Evolutionary conservation across 2,329 filamentous ascomycete genomes (phyloP).

Genomic region (Plectosphaerella plurivora): DNA sequence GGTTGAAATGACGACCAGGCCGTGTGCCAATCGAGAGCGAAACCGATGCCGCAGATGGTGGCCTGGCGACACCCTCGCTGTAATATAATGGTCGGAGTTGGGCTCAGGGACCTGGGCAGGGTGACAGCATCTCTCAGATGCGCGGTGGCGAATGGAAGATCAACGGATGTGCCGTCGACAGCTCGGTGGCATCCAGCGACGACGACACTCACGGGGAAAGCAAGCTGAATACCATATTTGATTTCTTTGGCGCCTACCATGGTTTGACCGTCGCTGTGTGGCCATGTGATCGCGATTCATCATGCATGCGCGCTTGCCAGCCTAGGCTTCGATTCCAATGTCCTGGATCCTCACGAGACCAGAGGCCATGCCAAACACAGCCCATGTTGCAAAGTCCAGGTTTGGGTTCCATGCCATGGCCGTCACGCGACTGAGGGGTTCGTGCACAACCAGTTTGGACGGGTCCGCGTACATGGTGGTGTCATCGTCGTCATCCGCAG

Average conservation of each 20-base stretch:
- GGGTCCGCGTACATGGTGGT: conserved; percentile 24
- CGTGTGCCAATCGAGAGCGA: neutral
- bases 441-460: conserved; percentile 48
- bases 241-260: no score
- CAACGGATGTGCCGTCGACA: no score
- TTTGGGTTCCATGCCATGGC: conserved; percentile 67
- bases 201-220: no score
- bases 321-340: conserved; percentile 38
- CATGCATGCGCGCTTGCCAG: no score
- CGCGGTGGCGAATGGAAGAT: no score
- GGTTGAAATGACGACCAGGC: neutral
- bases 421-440: conserved; percentile 59
- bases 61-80: neutral
- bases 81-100: neutral
- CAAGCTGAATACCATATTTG: no score
- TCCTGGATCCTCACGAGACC: conserved; percentile 65
- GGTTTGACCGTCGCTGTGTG: no score
- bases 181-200: no score
- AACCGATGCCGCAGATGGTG: neutral
- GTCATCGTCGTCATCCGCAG: conserved; percentile 10
- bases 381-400: conserved; percentile 60
- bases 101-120: neutral
- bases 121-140: no score
- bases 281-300: no score
- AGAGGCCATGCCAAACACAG: conserved; percentile 61